Percentiles rank a stretch among this genome's conserved stretches.
phyloP scores from a whole-genome alignment of 305 asterid genomes.

The Solanum chacoense region DNA sequence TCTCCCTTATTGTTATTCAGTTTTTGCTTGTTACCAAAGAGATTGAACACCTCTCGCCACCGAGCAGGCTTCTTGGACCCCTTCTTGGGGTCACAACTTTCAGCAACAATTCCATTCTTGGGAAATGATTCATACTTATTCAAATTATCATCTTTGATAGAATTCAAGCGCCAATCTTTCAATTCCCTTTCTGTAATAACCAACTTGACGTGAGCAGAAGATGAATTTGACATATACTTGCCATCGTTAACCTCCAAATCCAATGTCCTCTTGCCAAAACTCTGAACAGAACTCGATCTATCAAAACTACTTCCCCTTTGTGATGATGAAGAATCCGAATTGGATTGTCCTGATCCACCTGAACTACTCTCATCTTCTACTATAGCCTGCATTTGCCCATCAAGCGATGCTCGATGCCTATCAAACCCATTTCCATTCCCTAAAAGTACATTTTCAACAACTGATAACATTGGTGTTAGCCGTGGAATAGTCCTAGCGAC shows the following conservation, averaged over 20 bases:
- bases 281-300: conserved; percentile 71
- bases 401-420: conserved; percentile 50
- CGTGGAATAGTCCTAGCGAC: conserved; percentile 82
- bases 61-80: conserved; percentile 38
- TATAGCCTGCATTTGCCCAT: conserved; percentile 79
- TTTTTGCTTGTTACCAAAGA: conserved; percentile 49
- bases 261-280: conserved; percentile 52
- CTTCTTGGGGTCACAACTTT: conserved; percentile 13
- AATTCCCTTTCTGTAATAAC: conserved; percentile 83
- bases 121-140: conserved; percentile 27
- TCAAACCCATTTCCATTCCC: conserved; percentile 30
- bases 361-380: conserved; percentile 78
- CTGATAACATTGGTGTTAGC: conserved; percentile 80
- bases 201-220: conserved; percentile 63
- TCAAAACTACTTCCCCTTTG: conserved; percentile 80
- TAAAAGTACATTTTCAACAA: conserved; percentile 49
- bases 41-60: conserved; percentile 60
- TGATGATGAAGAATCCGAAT: conserved; percentile 79
- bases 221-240: conserved; percentile 14
- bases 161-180: conserved; percentile 71
- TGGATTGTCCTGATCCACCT: conserved; percentile 64
- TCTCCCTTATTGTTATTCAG: conserved; percentile 21
- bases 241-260: conserved; percentile 43
- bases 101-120: conserved; percentile 13
- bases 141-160: conserved; percentile 28